phyloP scores from a whole-genome alignment of 2,329 filamentous ascomycete genomes.

The Orbilia ellipsospora region DNA sequence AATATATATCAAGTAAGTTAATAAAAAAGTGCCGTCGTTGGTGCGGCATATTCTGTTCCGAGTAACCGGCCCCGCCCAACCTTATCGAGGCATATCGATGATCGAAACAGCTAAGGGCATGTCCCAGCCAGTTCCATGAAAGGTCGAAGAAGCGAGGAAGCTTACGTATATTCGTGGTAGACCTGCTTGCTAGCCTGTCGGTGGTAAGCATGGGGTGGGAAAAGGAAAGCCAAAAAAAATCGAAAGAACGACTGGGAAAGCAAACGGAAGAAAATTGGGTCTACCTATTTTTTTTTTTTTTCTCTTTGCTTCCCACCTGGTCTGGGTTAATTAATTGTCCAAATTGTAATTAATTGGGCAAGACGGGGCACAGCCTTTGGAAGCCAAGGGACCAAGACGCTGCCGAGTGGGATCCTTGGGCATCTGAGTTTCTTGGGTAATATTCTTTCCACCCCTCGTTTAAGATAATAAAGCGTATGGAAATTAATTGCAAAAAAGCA shows the following conservation, averaged over 20 bases:
- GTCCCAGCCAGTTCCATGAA: constrained; percentile 30
- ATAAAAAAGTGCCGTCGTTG: constrained; percentile 38
- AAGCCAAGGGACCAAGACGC: constrained; percentile 39
- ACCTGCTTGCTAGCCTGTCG: constrained; percentile 25
- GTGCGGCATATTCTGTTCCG: constrained; percentile 54
- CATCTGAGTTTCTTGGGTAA: constrained; percentile 32
- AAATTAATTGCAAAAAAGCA: too few species aligned
- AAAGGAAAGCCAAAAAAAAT: too few species aligned
- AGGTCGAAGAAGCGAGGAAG: constrained; percentile 49
- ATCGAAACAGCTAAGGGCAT: constrained; percentile 34
- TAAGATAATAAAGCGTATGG: too few species aligned
- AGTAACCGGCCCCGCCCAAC: constrained; percentile 54
- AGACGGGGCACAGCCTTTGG: constrained; percentile 43
- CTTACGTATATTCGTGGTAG: constrained; percentile 53
- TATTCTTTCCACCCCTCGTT: constrained; percentile 18
- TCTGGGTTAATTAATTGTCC: constrained; percentile 19
- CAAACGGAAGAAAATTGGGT: too few species aligned
- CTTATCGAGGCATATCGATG: constrained; percentile 47
- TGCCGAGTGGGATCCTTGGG: constrained; percentile 47
- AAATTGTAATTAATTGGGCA: constrained; percentile 30
- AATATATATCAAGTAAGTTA: background rate
- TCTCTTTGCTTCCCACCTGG: constrained; percentile 15
- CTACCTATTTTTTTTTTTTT: background rate
- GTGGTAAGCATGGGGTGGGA: constrained; percentile 7
- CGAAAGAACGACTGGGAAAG: too few species aligned